Evolutionary conservation across 1,284 basidiomycete species (phyloP).

Genomic region (Cystobasidium pallidum): DNA sequence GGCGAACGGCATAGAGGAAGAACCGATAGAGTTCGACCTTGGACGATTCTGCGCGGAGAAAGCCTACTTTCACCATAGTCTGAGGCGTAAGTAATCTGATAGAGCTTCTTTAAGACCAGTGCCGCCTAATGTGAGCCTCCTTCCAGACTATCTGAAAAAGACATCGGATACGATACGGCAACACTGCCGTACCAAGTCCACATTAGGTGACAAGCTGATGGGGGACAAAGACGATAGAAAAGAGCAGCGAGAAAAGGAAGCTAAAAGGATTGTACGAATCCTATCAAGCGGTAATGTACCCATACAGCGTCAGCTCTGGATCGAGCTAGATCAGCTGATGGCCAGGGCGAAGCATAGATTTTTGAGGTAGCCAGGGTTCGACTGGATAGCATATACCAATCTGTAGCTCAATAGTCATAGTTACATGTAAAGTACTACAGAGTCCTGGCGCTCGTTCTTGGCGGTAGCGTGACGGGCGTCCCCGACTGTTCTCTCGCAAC

Average conservation of each 20-base stretch:
- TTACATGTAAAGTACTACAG: too few relatives aligned
- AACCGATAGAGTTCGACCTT: conserved; percentile 18
- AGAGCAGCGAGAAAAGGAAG: conserved; percentile 15
- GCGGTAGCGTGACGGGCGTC: too few relatives aligned
- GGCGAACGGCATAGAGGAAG: conserved; percentile 13
- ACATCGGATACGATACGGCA: conserved; percentile 6
- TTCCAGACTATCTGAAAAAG: conserved; percentile 22
- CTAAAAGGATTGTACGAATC: conserved; percentile 10
- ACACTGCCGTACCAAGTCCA: not conserved
- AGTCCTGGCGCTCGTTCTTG: too few relatives aligned
- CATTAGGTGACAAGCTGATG: conserved; percentile 18
- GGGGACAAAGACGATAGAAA: conserved; percentile 34
- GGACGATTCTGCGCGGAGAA: conserved; percentile 39
- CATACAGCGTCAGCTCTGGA: conserved; percentile 21
- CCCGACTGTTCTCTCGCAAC: too few relatives aligned
- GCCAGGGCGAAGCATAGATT: conserved; percentile 24
- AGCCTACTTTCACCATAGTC: conserved; percentile 25
- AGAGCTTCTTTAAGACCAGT: not conserved
- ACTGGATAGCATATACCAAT: not conserved
- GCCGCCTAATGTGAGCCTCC: not conserved
- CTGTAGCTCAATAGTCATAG: too few relatives aligned
- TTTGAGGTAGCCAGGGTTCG: not conserved
- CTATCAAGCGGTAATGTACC: not conserved
- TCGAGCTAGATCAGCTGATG: conserved; percentile 27
- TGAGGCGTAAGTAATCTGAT: conserved; percentile 22